A percentile compares a stretch with the other conserved stretches of the same genome.
These are phyloP conservation scores for Hypoxylon sp. DNA, from an alignment of 2,329 filamentous ascomycete genomes.

Conservation along the genomic window DNA sequence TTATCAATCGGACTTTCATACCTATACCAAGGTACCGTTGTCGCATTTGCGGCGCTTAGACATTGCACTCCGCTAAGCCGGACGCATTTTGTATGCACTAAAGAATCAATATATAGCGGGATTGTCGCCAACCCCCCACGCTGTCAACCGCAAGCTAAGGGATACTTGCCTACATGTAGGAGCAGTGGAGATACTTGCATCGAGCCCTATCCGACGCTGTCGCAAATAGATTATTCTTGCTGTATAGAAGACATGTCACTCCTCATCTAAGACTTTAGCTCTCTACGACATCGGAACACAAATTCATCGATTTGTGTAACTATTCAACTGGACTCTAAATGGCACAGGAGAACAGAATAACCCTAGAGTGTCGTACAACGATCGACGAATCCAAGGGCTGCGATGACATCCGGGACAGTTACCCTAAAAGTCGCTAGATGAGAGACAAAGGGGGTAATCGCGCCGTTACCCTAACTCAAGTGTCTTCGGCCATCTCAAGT, in stretches of 20 bases:
- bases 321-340: conserved; percentile 6
- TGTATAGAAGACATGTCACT: conserved; percentile 14
- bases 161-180: neutral
- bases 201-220: conserved; percentile 1
- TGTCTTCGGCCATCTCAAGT: conserved; percentile 1
- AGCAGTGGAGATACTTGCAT: conserved; percentile 6
- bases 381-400: neutral
- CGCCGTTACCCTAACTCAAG: conserved; percentile 1
- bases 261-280: conserved; percentile 5
- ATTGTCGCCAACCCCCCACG: conserved; percentile 3
- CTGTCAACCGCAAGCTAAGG: conserved; percentile 1
- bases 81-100: neutral
- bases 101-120: neutral
- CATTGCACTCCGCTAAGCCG: neutral
- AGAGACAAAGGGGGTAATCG: neutral
- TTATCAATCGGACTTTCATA: neutral
- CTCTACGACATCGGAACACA: conserved; percentile 8
- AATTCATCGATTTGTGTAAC: conserved; percentile 23
- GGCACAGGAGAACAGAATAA: conserved; percentile 5
- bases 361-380: conserved; percentile 1
- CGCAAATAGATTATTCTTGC: conserved; percentile 31
- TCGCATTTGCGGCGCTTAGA: neutral
- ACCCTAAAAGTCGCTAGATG: conserved; percentile 1
- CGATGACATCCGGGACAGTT: neutral
- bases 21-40: neutral